phyloP scores from a whole-genome alignment of 1,139 yeast genomes.

The Spencermartinsiella ligniputridi region DNA sequence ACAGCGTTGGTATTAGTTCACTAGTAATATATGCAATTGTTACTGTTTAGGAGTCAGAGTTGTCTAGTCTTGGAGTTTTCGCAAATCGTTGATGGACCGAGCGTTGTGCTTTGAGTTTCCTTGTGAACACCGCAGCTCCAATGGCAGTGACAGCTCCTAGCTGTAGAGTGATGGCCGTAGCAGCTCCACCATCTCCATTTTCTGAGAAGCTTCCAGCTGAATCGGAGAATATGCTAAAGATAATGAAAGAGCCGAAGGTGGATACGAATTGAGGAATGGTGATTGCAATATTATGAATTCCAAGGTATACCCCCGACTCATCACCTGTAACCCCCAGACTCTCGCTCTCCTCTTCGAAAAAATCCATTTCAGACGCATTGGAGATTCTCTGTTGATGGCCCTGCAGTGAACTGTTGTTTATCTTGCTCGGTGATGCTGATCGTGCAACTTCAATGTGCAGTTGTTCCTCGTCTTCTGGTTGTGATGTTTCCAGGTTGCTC shows the following conservation, averaged over 20 bases:
- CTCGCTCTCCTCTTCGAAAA: slow-evolving; percentile 15
- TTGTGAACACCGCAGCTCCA: slow-evolving; percentile 32
- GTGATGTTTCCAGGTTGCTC: slow-evolving; percentile 8
- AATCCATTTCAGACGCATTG: slow-evolving; percentile 17
- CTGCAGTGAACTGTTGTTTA: background rate
- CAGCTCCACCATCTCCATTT: slow-evolving; percentile 32
- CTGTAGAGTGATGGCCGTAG: slow-evolving; percentile 36
- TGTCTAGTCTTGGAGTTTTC: too few species aligned
- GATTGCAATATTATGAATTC: slow-evolving; percentile 39
- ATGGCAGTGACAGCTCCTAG: slow-evolving; percentile 34
- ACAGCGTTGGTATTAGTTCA: background rate
- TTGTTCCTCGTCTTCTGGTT: slow-evolving; percentile 5
- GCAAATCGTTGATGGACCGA: background rate
- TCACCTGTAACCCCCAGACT: slow-evolving; percentile 18
- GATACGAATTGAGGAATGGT: slow-evolving; percentile 39
- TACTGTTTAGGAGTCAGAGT: too few species aligned
- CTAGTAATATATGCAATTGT: background rate
- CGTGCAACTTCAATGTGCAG: slow-evolving; percentile 2
- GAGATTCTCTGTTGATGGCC: slow-evolving; percentile 9
- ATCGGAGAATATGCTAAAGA: slow-evolving; percentile 29
- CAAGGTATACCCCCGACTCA: slow-evolving; percentile 36
- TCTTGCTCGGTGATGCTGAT: slow-evolving; percentile 1
- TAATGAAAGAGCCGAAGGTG: slow-evolving; percentile 36
- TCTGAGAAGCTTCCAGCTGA: slow-evolving; percentile 1
- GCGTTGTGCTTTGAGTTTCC: slow-evolving; percentile 16